These are phyloP conservation scores for Phanerochaete carnosa DNA, from an alignment of 768 basidiomycete species.

Conservation along the genomic window DNA sequence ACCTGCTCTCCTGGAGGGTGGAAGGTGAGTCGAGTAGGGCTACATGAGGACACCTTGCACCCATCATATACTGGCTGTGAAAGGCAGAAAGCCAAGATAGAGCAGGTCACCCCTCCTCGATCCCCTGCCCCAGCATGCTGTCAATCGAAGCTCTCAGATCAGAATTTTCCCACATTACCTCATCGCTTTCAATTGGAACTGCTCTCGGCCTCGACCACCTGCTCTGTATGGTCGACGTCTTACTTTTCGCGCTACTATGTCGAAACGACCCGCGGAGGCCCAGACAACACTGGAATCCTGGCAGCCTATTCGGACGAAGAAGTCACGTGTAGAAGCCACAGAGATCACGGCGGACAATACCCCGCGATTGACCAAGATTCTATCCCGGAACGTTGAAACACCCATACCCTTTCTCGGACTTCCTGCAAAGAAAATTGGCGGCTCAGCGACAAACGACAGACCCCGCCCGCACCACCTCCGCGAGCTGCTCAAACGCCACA, in stretches of 20 bases:
- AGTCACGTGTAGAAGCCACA: not conserved
- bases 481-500: slow-evolving; percentile 16
- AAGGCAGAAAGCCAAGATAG: not conserved
- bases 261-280: not conserved
- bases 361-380: slow-evolving; percentile 4
- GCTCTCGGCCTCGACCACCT: too few relatives aligned
- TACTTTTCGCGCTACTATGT: not conserved
- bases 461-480: slow-evolving; percentile 15
- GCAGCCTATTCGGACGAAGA: not conserved
- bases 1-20: too few relatives aligned
- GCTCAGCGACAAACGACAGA: slow-evolving; percentile 1
- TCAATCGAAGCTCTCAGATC: too few relatives aligned
- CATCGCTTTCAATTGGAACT: too few relatives aligned
- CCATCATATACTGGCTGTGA: not conserved
- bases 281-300: not conserved
- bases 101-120: not conserved
- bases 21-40: not conserved
- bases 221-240: not conserved
- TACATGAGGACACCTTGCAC: not conserved
- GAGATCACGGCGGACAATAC: not conserved
- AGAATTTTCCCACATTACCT: too few relatives aligned
- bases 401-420: slow-evolving; percentile 22
- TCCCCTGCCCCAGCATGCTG: too few relatives aligned
- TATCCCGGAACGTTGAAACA: slow-evolving; percentile 25
- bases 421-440: slow-evolving; percentile 13